A percentile compares a stretch with the other conserved stretches of the same genome.
phyloP scores from a whole-genome alignment of 2,329 filamentous ascomycete genomes.

The Daldinia sp. region DNA sequence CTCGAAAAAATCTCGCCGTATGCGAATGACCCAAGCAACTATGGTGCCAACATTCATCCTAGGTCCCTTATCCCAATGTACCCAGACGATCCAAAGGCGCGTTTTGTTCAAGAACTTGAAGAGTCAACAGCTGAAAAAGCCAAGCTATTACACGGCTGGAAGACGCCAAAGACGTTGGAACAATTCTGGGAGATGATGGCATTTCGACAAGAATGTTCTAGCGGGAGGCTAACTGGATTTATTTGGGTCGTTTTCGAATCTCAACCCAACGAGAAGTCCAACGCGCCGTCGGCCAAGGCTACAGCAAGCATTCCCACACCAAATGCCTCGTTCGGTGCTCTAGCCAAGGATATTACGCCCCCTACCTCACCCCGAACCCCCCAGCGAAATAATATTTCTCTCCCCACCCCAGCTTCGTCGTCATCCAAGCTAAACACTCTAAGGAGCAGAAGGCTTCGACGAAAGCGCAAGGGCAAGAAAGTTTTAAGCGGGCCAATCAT shows the following conservation, averaged over 20 bases:
- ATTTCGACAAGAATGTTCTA: constrained; percentile 93
- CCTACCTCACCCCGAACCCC: constrained; percentile 8
- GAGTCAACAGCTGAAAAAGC: constrained; percentile 67
- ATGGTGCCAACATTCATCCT: constrained; percentile 68
- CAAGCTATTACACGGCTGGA: constrained; percentile 75
- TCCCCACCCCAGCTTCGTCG: constrained; percentile 46
- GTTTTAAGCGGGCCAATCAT: constrained; percentile 67
- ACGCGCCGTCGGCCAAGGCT: constrained; percentile 10
- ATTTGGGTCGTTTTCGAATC: constrained; percentile 89
- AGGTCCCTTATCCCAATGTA: constrained; percentile 89
- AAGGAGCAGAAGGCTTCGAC: constrained; percentile 26
- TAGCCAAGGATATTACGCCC: constrained; percentile 39
- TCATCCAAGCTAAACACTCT: constrained; percentile 43
- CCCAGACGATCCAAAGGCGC: constrained; percentile 93
- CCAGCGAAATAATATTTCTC: constrained; percentile 28
- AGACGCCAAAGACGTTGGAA: constrained; percentile 81
- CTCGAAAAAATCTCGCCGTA: constrained; percentile 72
- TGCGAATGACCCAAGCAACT: constrained; percentile 55
- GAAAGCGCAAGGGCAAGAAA: constrained; percentile 57
- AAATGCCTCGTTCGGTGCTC: constrained; percentile 42
- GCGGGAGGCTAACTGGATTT: constrained; percentile 90
- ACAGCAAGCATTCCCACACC: constrained; percentile 40
- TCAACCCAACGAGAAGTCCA: constrained; percentile 20
- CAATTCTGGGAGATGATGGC: constrained; percentile 99
- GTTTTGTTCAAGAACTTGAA: constrained; percentile 88